Conservation (phyloP, 2,329 filamentous ascomycete genomes). For the Claviceps sp. region DNA sequence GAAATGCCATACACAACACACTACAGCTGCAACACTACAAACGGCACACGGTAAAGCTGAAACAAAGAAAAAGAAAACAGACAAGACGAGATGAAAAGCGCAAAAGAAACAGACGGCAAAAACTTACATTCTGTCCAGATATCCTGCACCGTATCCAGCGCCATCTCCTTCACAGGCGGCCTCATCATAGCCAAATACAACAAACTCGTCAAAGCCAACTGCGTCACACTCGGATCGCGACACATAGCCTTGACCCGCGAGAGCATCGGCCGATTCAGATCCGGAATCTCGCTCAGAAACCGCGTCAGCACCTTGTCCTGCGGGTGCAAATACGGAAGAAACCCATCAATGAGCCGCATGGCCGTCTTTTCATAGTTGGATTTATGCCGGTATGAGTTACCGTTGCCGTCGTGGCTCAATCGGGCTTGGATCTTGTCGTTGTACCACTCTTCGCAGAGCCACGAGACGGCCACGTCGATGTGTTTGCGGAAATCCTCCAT, state of each 20-base stretch:
- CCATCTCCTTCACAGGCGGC: conserved; percentile 48
- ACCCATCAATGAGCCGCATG: conserved; percentile 71
- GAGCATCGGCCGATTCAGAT: conserved; percentile 59
- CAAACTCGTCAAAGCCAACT: conserved; percentile 49
- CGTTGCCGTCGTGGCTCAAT: conserved; percentile 12
- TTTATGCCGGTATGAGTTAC: conserved; percentile 39
- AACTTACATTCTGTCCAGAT: conserved; percentile 52
- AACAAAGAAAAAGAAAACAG: neutral
- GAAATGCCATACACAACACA: neutral
- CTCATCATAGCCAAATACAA: conserved; percentile 56
- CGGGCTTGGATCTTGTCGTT: conserved; percentile 52
- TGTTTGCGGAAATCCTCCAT: conserved; percentile 84
- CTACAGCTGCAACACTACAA: too few species aligned
- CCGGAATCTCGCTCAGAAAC: conserved; percentile 83
- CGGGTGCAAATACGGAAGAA: conserved; percentile 80
- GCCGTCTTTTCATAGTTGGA: conserved; percentile 80
- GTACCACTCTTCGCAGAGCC: conserved; percentile 98
- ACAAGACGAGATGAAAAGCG: neutral
- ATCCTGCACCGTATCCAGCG: conserved; percentile 51
- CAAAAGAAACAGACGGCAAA: neutral
- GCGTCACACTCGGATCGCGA: conserved; percentile 50
- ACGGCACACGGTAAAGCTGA: neutral
- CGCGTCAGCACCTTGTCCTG: conserved; percentile 83
- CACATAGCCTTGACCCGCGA: conserved; percentile 57
- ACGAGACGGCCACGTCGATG: conserved; percentile 81